Percentiles rank a stretch among this genome's conserved stretches.
Conservation (phyloP, 345 rosid genomes). For the Tarenaya hassleriana region DNA sequence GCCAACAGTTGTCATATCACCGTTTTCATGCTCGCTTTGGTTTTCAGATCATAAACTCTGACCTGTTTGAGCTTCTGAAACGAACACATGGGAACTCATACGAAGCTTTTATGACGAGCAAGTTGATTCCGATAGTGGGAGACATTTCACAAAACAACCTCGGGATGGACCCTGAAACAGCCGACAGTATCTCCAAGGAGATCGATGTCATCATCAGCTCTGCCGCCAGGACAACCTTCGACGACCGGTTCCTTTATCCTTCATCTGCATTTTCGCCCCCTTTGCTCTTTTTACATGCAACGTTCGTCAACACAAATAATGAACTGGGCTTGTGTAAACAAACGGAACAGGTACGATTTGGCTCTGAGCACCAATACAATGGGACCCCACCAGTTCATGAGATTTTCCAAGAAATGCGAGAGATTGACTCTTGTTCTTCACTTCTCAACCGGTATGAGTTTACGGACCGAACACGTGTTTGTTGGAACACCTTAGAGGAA, state of each 20-base stretch:
- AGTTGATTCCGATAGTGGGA: conserved; percentile 34
- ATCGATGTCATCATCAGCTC: conserved; percentile 55
- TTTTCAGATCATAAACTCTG: conserved; percentile 26
- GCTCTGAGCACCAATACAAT: conserved; percentile 45
- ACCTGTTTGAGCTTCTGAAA: conserved; percentile 25
- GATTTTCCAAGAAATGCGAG: conserved; percentile 40
- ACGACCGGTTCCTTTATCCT: conserved; percentile 19
- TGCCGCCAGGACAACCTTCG: conserved; percentile 58
- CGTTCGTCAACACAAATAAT: background rate
- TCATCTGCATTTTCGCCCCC: background rate
- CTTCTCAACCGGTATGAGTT: conserved; percentile 55
- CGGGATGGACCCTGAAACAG: conserved; percentile 12
- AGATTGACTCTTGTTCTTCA: conserved; percentile 38
- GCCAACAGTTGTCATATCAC: no score
- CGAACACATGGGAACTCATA: conserved; percentile 24
- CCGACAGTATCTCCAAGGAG: conserved; percentile 35
- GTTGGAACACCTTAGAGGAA: no score
- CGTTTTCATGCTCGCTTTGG: background rate
- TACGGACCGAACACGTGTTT: conserved; percentile 17
- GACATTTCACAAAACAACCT: conserved; percentile 19
- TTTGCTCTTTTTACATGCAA: background rate
- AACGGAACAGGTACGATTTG: conserved; percentile 32
- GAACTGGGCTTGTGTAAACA: conserved; percentile 21
- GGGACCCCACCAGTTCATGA: conserved; percentile 42
- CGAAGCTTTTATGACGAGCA: conserved; percentile 26